Evolutionary conservation across 2,329 filamentous ascomycete species (phyloP).

Genomic region (Colletotrichum sp.): DNA sequence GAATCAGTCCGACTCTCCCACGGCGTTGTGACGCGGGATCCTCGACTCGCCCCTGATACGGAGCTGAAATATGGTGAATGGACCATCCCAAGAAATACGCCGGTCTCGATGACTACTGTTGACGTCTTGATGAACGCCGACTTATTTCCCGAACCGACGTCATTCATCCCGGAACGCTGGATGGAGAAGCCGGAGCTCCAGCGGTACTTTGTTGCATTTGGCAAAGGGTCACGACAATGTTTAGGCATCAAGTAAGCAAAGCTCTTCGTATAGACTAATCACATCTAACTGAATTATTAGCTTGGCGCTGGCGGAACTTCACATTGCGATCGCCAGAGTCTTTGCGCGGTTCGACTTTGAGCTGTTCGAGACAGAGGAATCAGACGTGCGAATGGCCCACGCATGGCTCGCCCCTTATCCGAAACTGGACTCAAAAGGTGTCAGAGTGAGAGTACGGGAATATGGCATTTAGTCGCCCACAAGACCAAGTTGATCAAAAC

Average conservation of each 20-base stretch:
- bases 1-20: constrained; percentile 46
- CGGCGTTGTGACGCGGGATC: constrained; percentile 34
- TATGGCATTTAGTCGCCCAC: neutral
- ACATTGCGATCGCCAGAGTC: constrained; percentile 23
- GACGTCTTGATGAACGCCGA: constrained; percentile 27
- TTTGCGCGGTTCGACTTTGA: constrained; percentile 28
- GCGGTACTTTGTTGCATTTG: constrained; percentile 27
- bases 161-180: constrained; percentile 32
- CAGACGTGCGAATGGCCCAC: constrained; percentile 24
- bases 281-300: neutral
- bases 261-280: neutral
- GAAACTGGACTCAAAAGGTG: constrained; percentile 17
- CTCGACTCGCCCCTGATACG: constrained; percentile 32
- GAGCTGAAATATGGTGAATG: constrained; percentile 31
- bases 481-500: neutral
- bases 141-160: constrained; percentile 25
- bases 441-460: constrained; percentile 10
- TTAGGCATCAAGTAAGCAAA: constrained; percentile 27
- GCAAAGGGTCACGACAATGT: constrained; percentile 25
- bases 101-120: constrained; percentile 42
- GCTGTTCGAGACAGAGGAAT: constrained; percentile 28
- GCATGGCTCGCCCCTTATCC: constrained; percentile 22
- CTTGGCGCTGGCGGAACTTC: constrained; percentile 27
- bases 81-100: constrained; percentile 33
- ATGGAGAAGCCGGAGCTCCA: constrained; percentile 14